A percentile compares a stretch with the other conserved stretches of the same genome.
Evolutionary conservation across 257 asterid genomes (phyloP).

Genomic region (Lycium barbarum): DNA sequence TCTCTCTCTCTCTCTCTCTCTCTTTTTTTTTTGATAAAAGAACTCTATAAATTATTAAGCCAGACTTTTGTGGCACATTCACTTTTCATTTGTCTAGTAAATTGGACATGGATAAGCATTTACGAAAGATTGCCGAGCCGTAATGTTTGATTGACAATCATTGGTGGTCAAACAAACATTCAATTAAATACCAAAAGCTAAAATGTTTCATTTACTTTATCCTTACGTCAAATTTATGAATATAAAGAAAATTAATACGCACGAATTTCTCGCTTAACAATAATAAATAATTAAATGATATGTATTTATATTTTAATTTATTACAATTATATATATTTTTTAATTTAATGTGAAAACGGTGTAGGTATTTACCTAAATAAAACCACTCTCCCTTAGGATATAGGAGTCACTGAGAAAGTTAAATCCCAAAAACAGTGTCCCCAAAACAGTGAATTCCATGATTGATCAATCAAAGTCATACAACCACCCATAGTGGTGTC

Average conservation of each 20-base stretch:
- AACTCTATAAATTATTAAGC: no score
- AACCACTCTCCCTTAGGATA: not conserved
- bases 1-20: no score
- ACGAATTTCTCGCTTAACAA: not conserved
- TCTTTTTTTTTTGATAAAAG: no score
- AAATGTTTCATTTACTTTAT: not conserved
- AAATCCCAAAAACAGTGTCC: not conserved
- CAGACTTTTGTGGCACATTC: not conserved
- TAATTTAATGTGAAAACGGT: no score
- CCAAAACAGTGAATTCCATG: not conserved
- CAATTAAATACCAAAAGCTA: not conserved
- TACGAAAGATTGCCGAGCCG: not conserved
- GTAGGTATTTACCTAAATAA: not conserved
- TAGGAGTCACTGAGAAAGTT: not conserved
- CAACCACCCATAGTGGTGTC: slow-evolving; percentile 41
- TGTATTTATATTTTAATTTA: no score
- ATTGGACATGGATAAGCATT: not conserved
- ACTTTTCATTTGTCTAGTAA: not conserved
- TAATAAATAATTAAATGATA: not conserved
- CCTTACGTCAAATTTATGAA: no score
- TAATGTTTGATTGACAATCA: slow-evolving; percentile 24
- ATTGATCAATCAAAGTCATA: slow-evolving; percentile 26
- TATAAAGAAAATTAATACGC: no score
- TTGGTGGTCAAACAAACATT: not conserved
- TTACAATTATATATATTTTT: no score